These are phyloP conservation scores for Cetradonia linearis DNA, from an alignment of 495 filamentous ascomycete species.

Conservation along the genomic window DNA sequence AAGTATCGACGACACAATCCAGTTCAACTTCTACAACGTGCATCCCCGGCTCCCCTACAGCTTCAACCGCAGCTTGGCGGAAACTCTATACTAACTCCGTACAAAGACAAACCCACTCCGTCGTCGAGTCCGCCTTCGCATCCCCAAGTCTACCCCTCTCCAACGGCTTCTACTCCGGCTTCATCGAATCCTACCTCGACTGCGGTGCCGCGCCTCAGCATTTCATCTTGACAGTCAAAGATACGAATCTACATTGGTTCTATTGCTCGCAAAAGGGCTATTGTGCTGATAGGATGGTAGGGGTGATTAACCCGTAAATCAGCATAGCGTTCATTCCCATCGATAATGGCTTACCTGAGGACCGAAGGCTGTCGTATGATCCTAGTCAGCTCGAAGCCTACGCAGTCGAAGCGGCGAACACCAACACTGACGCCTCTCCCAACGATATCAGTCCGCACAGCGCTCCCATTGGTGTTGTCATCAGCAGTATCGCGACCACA, in stretches of 20 bases:
- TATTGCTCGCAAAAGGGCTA: background rate
- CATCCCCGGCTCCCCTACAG: background rate
- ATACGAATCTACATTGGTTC: background rate
- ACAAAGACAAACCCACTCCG: background rate
- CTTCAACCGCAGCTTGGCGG: no score
- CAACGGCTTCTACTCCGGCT: slow-evolving; percentile 3
- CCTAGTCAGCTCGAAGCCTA: background rate
- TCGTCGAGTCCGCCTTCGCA: background rate
- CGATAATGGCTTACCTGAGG: background rate
- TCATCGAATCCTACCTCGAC: background rate
- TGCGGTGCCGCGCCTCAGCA: background rate
- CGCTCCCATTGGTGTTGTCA: background rate
- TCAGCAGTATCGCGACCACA: background rate
- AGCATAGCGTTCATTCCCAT: background rate
- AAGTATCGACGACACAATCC: background rate
- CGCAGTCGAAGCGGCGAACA: background rate
- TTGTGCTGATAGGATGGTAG: slow-evolving; percentile 10
- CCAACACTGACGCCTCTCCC: background rate
- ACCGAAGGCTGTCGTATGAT: background rate
- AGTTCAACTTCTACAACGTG: background rate
- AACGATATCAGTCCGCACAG: background rate
- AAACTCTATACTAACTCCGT: no score
- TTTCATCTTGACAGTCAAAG: background rate
- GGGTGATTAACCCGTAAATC: slow-evolving; percentile 16
- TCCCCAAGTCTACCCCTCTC: background rate